Base-by-base conservation (phyloP, 2,329 filamentous ascomycete genomes). In the Sporothrix pseudoabietina region DNA sequence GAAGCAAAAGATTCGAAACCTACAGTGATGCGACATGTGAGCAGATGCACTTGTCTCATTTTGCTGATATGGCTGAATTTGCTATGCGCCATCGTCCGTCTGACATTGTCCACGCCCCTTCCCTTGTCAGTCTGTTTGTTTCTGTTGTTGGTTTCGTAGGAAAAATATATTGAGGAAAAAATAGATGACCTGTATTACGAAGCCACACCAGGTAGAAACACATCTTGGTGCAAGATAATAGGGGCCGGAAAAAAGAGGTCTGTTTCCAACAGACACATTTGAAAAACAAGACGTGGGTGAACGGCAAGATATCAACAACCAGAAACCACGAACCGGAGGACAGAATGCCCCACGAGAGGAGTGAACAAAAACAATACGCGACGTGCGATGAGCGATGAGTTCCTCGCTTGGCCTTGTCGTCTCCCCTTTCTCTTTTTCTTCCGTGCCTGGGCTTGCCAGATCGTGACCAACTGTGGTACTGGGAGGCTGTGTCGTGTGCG, bases 241-340 rank as follows among this genome's bases (percentile, higher is more conserved):
- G 44, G 16, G 47, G 66, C 47, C 49, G 52, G 49, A 30, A 7
- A 57, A 19, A 30, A 44, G 30, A 69, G 30, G 19, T 1, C 10
- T 70, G 52, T 59, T 70, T 57, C 52, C 68, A 70, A 70, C 68
- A 70, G 52, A 59, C 68, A 57, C 52, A 47, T 70, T 14, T 70
- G 68, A 70, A 70, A 70, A 35, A 44, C 8, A 12, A 8, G 30
- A 39, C 26, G 61, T 44, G 61, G 61, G 6, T 19, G n/a, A 30
- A 47, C 39, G 41, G 41, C 44, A 39, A 55, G 52, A 41, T 47
- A 35, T 35, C 49, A 70, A 57, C 12, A 57, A 70, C 35, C 52
- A 44, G 19, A 10, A 19, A 70, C 12, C 32, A 70, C n/a, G n/a
- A 44, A 59, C 32, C 68, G 32, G 52, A 39, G 68, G 52, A 22